A percentile compares a stretch with the other conserved stretches of the same genome.
Evolutionary conservation across 768 basidiomycete species (phyloP).

Genomic region (Termitomyces sp.): DNA sequence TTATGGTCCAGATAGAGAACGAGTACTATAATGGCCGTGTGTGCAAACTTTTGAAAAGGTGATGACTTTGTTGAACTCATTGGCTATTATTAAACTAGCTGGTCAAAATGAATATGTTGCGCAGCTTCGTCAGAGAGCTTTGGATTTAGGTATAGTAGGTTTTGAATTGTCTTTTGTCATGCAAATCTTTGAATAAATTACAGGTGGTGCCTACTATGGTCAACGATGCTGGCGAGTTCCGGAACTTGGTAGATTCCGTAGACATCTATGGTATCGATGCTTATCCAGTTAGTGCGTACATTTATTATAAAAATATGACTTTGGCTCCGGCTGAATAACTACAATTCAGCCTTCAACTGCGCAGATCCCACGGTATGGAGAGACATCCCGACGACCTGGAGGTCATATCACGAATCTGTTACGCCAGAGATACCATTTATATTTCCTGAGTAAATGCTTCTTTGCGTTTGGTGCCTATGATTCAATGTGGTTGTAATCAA

Average conservation of each 20-base stretch:
- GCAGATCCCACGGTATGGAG: slow-evolving; percentile 12
- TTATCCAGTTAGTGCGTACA: slow-evolving; percentile 12
- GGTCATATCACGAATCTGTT: slow-evolving; percentile 14
- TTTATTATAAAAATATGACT: not conserved
- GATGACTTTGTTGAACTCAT: not conserved
- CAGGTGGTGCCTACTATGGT: slow-evolving; percentile 14
- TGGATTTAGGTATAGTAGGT: slow-evolving; percentile 12
- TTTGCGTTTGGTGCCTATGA: not conserved
- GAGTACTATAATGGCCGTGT: slow-evolving; percentile 15
- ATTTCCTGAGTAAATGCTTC: slow-evolving; percentile 11
- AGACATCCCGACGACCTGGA: slow-evolving; percentile 14
- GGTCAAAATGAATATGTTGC: slow-evolving; percentile 16
- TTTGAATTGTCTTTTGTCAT: not conserved
- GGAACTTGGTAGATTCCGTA: slow-evolving; percentile 12
- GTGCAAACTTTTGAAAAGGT: not conserved
- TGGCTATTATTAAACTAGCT: not conserved
- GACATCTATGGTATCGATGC: slow-evolving; percentile 16
- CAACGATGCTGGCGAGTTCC: slow-evolving; percentile 13
- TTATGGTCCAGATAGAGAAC: slow-evolving; percentile 15
- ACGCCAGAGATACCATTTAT: slow-evolving; percentile 15
- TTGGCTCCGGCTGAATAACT: not conserved
- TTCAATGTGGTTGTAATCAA: not conserved
- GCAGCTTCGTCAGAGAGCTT: slow-evolving; percentile 11
- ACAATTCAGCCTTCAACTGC: slow-evolving; percentile 10
- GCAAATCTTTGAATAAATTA: not conserved